Base-by-base conservation (phyloP, 257 asterid genomes). In the Nicotiana attenuata region DNA sequence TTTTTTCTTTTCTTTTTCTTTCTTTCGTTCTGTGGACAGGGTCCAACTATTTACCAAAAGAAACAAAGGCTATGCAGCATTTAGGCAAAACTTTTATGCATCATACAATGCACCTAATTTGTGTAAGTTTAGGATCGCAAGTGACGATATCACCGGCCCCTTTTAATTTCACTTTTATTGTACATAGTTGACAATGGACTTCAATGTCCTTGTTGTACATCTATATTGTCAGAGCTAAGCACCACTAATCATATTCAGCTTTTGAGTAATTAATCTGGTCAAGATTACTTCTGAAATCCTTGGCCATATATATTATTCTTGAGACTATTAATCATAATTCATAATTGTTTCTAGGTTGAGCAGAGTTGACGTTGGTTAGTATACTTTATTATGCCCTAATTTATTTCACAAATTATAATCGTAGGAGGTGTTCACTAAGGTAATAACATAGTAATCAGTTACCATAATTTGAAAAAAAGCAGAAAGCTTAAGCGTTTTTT, bases 11-110 rank as follows among this genome's bases (percentile, higher is more conserved):
- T n/a, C 2, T 28, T 28, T 77, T 75, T 80, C 81, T 82, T 81
- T 84, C 17, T 81, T 80, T 50, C 19, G 20, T 45, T 75, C 5
- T 24, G 17, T 69, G 64, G 86, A 66, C 85, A 63, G 82, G n/a
- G 84, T 83, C 88, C 82, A 83, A 83, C 84, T 60, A 83, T 85
- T 41, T 80, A 82, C 84, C 87, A 76, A 87, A 83, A 81, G 81
- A 85, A 78, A 85, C 85, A 19, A 81, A 22, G 57, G 82, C 60
- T 84, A 73, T 61, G 20, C 81, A 81, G 81, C 55, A 50, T 85
- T 59, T 38, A 59, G 76, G 57, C 61, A 76, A 80, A 81, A 47
- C 41, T 50, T 57, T 82, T 67, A 8, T 20, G 80, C 20, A 78
- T 73, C 3, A 65, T 71, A 61, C 57, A 78, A 41, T 81, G 80